These are phyloP conservation scores for Myochromella boudieri DNA, from an alignment of 768 basidiomycete species.

Conservation along the genomic window DNA sequence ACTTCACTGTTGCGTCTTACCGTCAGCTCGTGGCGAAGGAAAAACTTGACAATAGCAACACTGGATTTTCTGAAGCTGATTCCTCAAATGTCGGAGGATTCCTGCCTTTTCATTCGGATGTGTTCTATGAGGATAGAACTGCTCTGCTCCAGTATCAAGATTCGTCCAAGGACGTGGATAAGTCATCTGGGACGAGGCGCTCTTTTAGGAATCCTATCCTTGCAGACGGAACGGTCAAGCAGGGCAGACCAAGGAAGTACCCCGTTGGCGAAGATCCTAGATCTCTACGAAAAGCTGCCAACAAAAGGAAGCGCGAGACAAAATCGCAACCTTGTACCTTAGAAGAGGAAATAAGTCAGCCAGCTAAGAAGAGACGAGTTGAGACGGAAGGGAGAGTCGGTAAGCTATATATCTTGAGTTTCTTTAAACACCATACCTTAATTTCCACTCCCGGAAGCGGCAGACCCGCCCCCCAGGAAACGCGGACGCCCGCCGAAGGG, in stretches of 20 bases:
- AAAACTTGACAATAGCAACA: slow-evolving; percentile 53
- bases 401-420: background rate
- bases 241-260: slow-evolving; percentile 55
- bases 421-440: background rate
- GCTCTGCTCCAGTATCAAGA: slow-evolving; percentile 50
- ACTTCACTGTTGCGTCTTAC: slow-evolving; percentile 76
- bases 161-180: slow-evolving; percentile 39
- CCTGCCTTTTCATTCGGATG: slow-evolving; percentile 33
- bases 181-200: slow-evolving; percentile 29
- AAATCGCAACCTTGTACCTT: slow-evolving; percentile 4
- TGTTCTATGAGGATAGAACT: slow-evolving; percentile 54
- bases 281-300: slow-evolving; percentile 11
- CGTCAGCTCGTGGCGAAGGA: slow-evolving; percentile 61
- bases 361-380: slow-evolving; percentile 26
- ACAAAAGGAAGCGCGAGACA: slow-evolving; percentile 22
- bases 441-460: background rate
- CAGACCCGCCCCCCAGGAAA: slow-evolving; percentile 28
- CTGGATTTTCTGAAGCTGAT: slow-evolving; percentile 46
- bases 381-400: slow-evolving; percentile 5
- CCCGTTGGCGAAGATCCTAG: slow-evolving; percentile 18
- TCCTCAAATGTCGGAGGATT: slow-evolving; percentile 57
- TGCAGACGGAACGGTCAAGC: slow-evolving; percentile 53
- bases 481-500: slow-evolving; percentile 37
- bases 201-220: slow-evolving; percentile 46
- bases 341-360: slow-evolving; percentile 12